Conservation (phyloP, 371 early-diverging fungal genomes). For the Zychaea mexicana region DNA sequence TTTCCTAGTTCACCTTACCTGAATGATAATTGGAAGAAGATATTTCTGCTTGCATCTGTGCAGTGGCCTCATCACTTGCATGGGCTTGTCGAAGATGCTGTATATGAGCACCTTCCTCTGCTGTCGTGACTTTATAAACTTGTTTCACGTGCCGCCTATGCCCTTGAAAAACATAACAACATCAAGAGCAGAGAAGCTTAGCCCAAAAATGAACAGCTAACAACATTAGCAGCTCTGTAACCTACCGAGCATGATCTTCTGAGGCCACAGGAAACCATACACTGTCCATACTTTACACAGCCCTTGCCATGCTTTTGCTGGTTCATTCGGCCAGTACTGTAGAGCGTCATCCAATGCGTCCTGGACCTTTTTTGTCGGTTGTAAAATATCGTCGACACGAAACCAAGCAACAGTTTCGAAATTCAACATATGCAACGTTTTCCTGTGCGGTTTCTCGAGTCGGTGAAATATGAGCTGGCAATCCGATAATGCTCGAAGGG, state of each 20-base stretch:
- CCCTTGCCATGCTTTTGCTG: constrained; percentile 23
- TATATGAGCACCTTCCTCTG: background rate
- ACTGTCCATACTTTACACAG: constrained; percentile 32
- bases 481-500: constrained; percentile 36
- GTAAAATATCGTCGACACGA: constrained; percentile 29
- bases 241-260: constrained; percentile 34
- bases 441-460: constrained; percentile 9
- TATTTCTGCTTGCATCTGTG: constrained; percentile 6
- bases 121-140: constrained; percentile 7
- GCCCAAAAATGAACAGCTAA: background rate
- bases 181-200: no score
- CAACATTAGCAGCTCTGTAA: background rate
- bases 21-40: background rate
- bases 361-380: constrained; percentile 32
- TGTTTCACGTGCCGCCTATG: constrained; percentile 20
- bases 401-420: constrained; percentile 38
- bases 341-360: constrained; percentile 20
- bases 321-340: constrained; percentile 18
- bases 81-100: constrained; percentile 14
- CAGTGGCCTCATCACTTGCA: constrained; percentile 23
- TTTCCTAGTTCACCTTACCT: background rate
- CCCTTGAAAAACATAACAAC: constrained; percentile 11
- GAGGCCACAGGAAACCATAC: constrained; percentile 53
- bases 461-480: constrained; percentile 35
- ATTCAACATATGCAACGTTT: constrained; percentile 28